phyloP scores from a whole-genome alignment of 2,329 filamentous ascomycete genomes.

The Exophiala sp. region DNA sequence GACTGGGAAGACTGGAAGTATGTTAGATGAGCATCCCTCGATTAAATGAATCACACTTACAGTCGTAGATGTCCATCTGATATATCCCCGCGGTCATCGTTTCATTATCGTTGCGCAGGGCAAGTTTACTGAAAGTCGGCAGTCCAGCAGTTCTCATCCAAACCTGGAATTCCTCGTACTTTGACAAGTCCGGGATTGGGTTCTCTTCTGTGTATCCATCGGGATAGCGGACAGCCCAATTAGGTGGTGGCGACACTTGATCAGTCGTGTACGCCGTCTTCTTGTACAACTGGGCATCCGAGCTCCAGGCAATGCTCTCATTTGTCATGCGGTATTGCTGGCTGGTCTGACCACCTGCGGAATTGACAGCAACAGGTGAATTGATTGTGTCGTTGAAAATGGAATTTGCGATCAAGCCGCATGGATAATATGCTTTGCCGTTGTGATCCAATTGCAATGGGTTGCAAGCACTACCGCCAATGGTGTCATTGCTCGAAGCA shows the following conservation, averaged over 20 bases:
- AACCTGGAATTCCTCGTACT: slow-evolving; percentile 85
- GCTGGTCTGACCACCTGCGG: slow-evolving; percentile 34
- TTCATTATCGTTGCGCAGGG: slow-evolving; percentile 71
- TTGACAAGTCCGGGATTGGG: slow-evolving; percentile 67
- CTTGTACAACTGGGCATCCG: slow-evolving; percentile 77
- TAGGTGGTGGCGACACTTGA: slow-evolving; percentile 76
- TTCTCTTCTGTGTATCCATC: slow-evolving; percentile 63
- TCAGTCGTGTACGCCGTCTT: slow-evolving; percentile 61
- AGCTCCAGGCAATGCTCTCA: slow-evolving; percentile 78
- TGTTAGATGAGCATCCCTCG: slow-evolving; percentile 2
- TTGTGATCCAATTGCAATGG: slow-evolving; percentile 59
- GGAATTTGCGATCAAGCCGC: slow-evolving; percentile 93
- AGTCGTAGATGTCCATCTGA: slow-evolving; percentile 68
- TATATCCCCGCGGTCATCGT: slow-evolving; percentile 70
- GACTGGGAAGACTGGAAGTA: slow-evolving; percentile 70
- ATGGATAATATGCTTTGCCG: slow-evolving; percentile 82
- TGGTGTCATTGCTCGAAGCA: slow-evolving; percentile 56
- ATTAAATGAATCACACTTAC: slow-evolving; percentile 52
- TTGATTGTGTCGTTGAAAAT: slow-evolving; percentile 91
- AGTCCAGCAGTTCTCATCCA: slow-evolving; percentile 98
- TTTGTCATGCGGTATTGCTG: slow-evolving; percentile 71
- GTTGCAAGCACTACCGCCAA: slow-evolving; percentile 68
- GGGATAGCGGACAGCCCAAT: slow-evolving; percentile 73
- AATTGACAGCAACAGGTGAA: slow-evolving; percentile 60
- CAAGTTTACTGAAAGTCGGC: slow-evolving; percentile 91